A percentile compares a stretch with the other conserved stretches of the same genome.
phyloP scores from a whole-genome alignment of 1,139 yeast genomes.

The Magnusiomyces ingens region DNA sequence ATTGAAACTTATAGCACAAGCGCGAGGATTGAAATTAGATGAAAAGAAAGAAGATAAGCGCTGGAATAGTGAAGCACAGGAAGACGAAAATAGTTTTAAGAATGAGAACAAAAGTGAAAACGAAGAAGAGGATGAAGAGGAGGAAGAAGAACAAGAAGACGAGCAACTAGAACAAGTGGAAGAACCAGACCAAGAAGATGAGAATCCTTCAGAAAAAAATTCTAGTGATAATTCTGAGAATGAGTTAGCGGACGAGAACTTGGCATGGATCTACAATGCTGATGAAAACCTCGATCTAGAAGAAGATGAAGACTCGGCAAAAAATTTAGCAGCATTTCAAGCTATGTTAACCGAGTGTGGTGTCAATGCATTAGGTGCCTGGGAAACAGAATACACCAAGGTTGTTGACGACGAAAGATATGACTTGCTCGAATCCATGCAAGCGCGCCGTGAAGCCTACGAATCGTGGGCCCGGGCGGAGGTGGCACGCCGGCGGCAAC shows the following conservation, averaged over 20 bases:
- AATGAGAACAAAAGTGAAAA: constrained; percentile 7
- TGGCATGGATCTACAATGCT: constrained; percentile 13
- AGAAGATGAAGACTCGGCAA: constrained; percentile 18
- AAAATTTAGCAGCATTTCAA: constrained; percentile 21
- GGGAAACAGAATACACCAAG: constrained; percentile 42
- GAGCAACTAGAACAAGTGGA: constrained; percentile 19
- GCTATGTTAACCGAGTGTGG: constrained; percentile 28
- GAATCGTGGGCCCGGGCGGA: constrained; percentile 38
- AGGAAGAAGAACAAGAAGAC: constrained; percentile 17
- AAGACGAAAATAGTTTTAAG: constrained; percentile 4
- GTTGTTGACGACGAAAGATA: constrained; percentile 39
- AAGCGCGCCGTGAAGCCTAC: constrained; percentile 35
- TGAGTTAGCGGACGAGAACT: constrained; percentile 12
- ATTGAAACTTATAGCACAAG: constrained; percentile 38
- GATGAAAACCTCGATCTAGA: constrained; percentile 7
- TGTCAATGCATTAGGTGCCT: constrained; percentile 40
- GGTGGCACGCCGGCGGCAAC: constrained; percentile 14
- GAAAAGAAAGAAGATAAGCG: constrained; percentile 13
- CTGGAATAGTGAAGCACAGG: constrained; percentile 6
- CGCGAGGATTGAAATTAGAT: constrained; percentile 39
- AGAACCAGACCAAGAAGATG: constrained; percentile 12
- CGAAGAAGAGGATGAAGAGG: constrained; percentile 14
- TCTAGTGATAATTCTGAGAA: not conserved
- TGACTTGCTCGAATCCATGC: constrained; percentile 33
- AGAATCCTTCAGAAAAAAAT: too few relatives aligned